Base-by-base conservation (phyloP, 129 eudicot genomes). In the Apium graveolens region DNA sequence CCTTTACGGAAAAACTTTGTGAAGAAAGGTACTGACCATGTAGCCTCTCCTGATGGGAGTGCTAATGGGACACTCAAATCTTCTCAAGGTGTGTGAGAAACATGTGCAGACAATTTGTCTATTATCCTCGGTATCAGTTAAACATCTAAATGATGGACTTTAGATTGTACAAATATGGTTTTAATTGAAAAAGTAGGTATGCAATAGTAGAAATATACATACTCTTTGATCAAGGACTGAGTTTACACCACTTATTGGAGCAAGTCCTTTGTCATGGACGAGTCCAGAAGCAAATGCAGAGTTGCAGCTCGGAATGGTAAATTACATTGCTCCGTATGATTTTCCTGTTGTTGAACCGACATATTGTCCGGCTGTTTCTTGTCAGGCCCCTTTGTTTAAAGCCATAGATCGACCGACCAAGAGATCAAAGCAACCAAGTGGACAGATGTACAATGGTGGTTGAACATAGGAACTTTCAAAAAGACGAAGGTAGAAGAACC, bases 1-100 rank as follows among this genome's bases (percentile, higher is more conserved):
- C 98, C 98, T 17, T 81, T 94, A 85, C 90, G 80, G 70, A 89
- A 88, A 5, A 81, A 88, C 79, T 91, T 91, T 66, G 94, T 89
- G 38, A 78, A 81, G 78, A 89, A 91, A 83, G 90, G 90, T 26
- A 14, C 76, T 1, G 76, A 82, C n/a, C 80, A 75, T 42, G 41
- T 37, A 37, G 75, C 75, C 39, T 70, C 29, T 35, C 75, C 45
- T 70, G 48, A 70, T 70, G 29, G 75, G 48, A 70, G 45, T 37
- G 45, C 5, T 70, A 16, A 21, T 39, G 48, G 75, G 45, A 38
- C 26, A 2, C 79, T 48, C 44, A 83, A 82, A 84, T 87, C 90
- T 32, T 43, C 85, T 76, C 80, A 81, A 74, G 90, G 93, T 89
- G 80, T 80, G 76, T 72, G 3, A 72, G 29, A 41, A 62, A 60